These are phyloP conservation scores for Gastrolobium bilobum DNA, from an alignment of 306 rosid species.

Conservation along the genomic window DNA sequence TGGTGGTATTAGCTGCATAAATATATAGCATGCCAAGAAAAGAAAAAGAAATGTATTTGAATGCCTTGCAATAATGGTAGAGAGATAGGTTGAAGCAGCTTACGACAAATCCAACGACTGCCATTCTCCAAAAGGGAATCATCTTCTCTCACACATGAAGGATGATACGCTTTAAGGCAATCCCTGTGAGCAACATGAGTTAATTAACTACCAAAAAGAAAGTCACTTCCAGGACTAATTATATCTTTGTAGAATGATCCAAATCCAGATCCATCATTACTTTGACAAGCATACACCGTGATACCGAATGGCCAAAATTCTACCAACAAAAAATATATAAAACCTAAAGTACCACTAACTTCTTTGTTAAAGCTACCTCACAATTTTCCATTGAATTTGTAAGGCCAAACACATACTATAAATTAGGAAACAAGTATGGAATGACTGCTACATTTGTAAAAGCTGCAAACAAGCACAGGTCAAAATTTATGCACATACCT, in stretches of 20 bases:
- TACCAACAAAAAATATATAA: background rate
- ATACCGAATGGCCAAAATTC: constrained; percentile 9
- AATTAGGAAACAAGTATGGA: background rate
- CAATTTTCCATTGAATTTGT: background rate
- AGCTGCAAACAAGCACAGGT: background rate
- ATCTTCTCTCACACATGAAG: constrained; percentile 63
- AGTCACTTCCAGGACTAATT: constrained; percentile 24
- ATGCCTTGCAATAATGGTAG: constrained; percentile 29
- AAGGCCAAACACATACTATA: constrained; percentile 25
- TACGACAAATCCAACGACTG: constrained; percentile 66
- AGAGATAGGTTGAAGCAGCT: constrained; percentile 53
- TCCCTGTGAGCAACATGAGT: constrained; percentile 61
- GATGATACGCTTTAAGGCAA: constrained; percentile 79
- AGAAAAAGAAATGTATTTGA: constrained; percentile 33
- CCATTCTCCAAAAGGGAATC: constrained; percentile 55
- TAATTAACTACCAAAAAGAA: constrained; percentile 25
- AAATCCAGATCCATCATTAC: constrained; percentile 32
- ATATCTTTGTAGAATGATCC: constrained; percentile 6
- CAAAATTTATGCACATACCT: background rate
- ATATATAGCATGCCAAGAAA: background rate
- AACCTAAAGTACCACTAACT: constrained; percentile 23
- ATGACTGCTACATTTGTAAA: constrained; percentile 17
- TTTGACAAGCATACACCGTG: constrained; percentile 15
- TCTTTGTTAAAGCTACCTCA: constrained; percentile 31
- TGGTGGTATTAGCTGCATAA: constrained; percentile 33